These are phyloP conservation scores for Candida manassasensis DNA, from an alignment of 805 yeast genomes.

Conservation along the genomic window DNA sequence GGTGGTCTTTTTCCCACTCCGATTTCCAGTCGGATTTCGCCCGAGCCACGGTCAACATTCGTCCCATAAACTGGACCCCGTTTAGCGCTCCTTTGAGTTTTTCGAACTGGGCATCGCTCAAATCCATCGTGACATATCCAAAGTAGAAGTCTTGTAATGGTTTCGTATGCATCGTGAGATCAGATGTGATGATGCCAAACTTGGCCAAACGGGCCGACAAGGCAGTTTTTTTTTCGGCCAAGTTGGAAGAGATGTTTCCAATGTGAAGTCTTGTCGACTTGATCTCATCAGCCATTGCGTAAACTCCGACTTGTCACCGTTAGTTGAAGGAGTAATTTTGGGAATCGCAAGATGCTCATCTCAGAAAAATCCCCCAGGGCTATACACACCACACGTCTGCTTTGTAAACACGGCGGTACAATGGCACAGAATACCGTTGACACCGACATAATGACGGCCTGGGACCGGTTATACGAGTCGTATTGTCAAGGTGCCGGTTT, in stretches of 20 bases:
- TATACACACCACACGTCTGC: background rate
- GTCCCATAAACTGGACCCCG: slow-evolving; percentile 74
- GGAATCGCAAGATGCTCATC: slow-evolving; percentile 4
- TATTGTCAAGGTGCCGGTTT: background rate
- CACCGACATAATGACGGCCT: background rate
- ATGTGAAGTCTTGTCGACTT: slow-evolving; percentile 46
- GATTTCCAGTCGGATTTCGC: slow-evolving; percentile 56
- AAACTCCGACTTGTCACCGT: background rate
- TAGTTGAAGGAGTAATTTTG: background rate
- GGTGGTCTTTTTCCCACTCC: slow-evolving; percentile 43
- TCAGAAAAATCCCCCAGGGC: background rate
- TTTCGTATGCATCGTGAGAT: slow-evolving; percentile 52
- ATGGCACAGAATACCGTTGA: background rate
- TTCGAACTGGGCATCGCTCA: slow-evolving; percentile 40
- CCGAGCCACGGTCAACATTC: slow-evolving; percentile 51
- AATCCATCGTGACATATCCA: slow-evolving; percentile 62
- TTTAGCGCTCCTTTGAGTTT: slow-evolving; percentile 55
- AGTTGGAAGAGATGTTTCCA: slow-evolving; percentile 57
- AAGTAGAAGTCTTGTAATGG: slow-evolving; percentile 51
- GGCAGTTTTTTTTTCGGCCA: slow-evolving; percentile 43
- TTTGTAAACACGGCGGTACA: background rate
- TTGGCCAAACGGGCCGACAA: slow-evolving; percentile 53
- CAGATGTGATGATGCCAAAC: slow-evolving; percentile 52
- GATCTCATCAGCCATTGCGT: background rate
- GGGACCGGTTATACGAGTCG: background rate